phyloP scores from a whole-genome alignment of 192 early-diverging fungal genomes.

The Linnemannia hyalina region DNA sequence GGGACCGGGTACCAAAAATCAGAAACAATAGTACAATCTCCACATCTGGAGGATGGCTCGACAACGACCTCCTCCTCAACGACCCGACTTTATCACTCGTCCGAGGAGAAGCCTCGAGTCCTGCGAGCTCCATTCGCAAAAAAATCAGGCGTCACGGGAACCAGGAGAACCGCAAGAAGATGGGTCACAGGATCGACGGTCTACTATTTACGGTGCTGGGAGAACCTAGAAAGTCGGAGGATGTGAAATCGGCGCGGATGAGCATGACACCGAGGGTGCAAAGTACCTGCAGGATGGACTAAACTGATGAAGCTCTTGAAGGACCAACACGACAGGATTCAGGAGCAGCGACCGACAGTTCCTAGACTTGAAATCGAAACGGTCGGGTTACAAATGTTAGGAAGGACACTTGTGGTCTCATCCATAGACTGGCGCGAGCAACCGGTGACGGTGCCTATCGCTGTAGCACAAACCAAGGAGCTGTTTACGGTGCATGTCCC shows the following conservation, averaged over 20 bases:
- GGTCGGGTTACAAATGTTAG: neutral
- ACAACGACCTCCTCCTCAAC: neutral
- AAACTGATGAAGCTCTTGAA: neutral
- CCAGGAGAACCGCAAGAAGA: conserved; percentile 2
- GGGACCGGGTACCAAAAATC: neutral
- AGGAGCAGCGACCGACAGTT: neutral
- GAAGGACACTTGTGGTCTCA: neutral
- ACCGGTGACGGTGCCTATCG: neutral
- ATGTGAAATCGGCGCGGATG: neutral
- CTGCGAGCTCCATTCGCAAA: neutral
- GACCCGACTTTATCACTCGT: neutral
- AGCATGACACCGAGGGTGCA: neutral
- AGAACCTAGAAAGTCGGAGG: neutral
- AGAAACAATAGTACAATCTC: conserved; percentile 2
- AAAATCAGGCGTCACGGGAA: neutral
- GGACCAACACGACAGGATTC: neutral
- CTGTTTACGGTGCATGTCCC: neutral
- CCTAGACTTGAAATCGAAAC: neutral
- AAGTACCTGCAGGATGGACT: neutral
- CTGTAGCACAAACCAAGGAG: neutral
- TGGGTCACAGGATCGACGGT: neutral
- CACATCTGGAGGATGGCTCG: neutral
- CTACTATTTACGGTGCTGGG: neutral
- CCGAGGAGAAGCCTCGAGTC: neutral
- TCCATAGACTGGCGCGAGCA: conserved; percentile 1